Conservation (phyloP, 257 asterid genomes). For the Parsonsia alboflavescens region DNA sequence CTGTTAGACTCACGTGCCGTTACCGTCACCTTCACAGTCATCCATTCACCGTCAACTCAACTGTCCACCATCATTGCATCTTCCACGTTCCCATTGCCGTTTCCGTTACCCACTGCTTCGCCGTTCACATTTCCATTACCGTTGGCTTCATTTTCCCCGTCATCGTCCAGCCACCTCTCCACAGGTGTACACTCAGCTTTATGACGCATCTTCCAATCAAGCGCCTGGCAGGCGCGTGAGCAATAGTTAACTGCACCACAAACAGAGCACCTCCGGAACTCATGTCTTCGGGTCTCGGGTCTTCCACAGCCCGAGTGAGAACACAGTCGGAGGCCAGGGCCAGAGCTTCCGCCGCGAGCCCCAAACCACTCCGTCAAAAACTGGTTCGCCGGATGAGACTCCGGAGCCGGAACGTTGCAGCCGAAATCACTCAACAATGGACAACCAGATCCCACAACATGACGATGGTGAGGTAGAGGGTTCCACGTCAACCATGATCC, state of each 20-base stretch:
- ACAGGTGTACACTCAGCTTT: conserved; percentile 68
- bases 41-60: conserved; percentile 12
- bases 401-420: conserved; percentile 79
- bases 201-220: conserved; percentile 93
- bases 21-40: conserved; percentile 53
- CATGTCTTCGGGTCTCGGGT: conserved; percentile 81
- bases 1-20: conserved; percentile 49
- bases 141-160: conserved; percentile 26
- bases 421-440: conserved; percentile 89
- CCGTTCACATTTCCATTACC: conserved; percentile 19
- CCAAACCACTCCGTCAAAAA: conserved; percentile 76
- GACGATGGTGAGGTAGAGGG: conserved; percentile 37
- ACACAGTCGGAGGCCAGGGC: conserved; percentile 62
- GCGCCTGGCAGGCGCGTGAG: conserved; percentile 96
- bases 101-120: conserved; percentile 25
- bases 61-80: conserved; percentile 22
- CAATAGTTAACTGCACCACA: conserved; percentile 91
- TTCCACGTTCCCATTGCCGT: background rate
- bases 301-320: conserved; percentile 86
- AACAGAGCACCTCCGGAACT: conserved; percentile 84
- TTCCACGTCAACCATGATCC: conserved; percentile 57
- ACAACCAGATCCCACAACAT: conserved; percentile 38
- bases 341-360: conserved; percentile 27
- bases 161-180: conserved; percentile 40
- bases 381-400: conserved; percentile 63